These are phyloP conservation scores for Leishmania aethiopica DNA, from an alignment of 208 protist genomes.

Conservation along the genomic window DNA sequence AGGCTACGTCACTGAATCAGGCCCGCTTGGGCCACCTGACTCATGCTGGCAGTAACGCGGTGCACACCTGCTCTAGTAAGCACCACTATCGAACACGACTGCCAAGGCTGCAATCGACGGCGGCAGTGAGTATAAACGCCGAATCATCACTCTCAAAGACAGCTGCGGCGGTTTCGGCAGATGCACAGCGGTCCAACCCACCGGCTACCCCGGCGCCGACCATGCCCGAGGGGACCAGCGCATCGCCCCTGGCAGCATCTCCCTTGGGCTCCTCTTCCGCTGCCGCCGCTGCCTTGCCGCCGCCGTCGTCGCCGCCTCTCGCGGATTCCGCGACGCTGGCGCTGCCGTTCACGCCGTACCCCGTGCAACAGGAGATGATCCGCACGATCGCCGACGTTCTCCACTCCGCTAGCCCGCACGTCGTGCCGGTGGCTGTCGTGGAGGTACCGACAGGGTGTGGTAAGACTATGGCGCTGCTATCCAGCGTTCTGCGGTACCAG, in stretches of 20 bases:
- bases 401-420: conserved; percentile 27
- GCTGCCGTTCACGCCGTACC: conserved; percentile 85
- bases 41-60: not conserved
- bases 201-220: not conserved
- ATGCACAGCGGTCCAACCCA: not conserved
- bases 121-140: too few relatives aligned
- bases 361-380: conserved; percentile 91
- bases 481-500: conserved; percentile 78
- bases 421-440: conserved; percentile 61
- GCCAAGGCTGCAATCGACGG: conserved; percentile 1
- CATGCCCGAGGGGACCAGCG: not conserved
- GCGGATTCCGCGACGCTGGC: conserved; percentile 10
- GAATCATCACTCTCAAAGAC: not conserved
- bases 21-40: not conserved
- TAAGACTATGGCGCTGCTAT: conserved; percentile 97
- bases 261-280: not conserved
- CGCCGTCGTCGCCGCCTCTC: not conserved
- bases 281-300: not conserved
- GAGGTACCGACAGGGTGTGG: conserved; percentile 97
- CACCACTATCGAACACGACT: conserved; percentile 3
- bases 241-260: not conserved
- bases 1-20: not conserved
- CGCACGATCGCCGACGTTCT: conserved; percentile 51
- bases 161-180: not conserved
- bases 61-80: not conserved